These are phyloP conservation scores for Penicillium psychrosexuale DNA, from an alignment of 2,329 filamentous ascomycete species.

Conservation along the genomic window DNA sequence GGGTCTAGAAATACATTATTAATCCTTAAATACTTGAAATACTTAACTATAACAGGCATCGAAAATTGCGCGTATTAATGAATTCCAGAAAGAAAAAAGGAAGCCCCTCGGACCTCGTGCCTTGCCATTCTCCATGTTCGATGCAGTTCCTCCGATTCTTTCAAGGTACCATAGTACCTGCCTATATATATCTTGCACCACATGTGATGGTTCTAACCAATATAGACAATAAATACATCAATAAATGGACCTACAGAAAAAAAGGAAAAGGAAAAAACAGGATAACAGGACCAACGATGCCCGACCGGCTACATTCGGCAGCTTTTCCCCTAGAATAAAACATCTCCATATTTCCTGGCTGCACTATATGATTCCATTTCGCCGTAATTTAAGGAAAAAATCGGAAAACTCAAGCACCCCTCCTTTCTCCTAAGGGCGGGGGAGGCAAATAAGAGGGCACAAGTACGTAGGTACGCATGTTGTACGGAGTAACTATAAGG, in stretches of 20 bases:
- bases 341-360: background rate
- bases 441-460: slow-evolving; percentile 3
- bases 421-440: background rate
- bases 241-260: background rate
- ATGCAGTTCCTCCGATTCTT: background rate
- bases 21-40: background rate
- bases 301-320: slow-evolving; percentile 11
- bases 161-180: background rate
- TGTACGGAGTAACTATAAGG: background rate
- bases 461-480: background rate
- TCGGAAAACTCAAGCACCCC: background rate
- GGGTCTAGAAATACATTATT: background rate
- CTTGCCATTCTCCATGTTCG: background rate
- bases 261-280: background rate
- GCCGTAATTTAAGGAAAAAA: background rate
- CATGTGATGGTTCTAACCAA: background rate
- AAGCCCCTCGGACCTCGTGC: slow-evolving; percentile 3
- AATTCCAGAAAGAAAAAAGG: background rate
- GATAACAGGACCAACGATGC: background rate
- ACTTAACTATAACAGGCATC: background rate
- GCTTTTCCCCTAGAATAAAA: background rate
- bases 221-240: background rate
- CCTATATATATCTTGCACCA: background rate
- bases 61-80: background rate
- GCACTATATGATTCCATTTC: background rate